Percentiles rank a stretch among this genome's conserved stretches.
Evolutionary conservation across 768 basidiomycete genomes (phyloP).

Genomic region (Hemileccinum rubropunctum): DNA sequence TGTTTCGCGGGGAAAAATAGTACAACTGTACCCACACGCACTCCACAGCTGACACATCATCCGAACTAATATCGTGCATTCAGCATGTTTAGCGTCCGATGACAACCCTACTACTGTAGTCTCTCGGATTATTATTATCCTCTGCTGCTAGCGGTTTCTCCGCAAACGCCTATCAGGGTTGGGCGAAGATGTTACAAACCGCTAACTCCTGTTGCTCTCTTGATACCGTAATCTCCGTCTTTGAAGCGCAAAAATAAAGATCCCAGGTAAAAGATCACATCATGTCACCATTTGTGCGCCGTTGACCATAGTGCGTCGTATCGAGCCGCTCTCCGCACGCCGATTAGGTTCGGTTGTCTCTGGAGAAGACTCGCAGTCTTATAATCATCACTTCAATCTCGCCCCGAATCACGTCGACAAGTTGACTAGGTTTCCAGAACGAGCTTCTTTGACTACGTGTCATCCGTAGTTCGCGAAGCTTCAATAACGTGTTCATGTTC

Average conservation of each 20-base stretch:
- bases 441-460: neutral
- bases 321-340: conserved; percentile 10
- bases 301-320: conserved; percentile 5
- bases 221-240: conserved; percentile 36
- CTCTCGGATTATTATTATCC: conserved; percentile 19
- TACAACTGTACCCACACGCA: neutral
- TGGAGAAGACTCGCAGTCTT: neutral
- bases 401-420: conserved; percentile 7
- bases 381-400: conserved; percentile 5
- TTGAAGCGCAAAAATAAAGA: conserved; percentile 15
- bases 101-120: neutral
- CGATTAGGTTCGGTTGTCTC: conserved; percentile 9
- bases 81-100: neutral
- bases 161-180: conserved; percentile 36
- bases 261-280: conserved; percentile 12
- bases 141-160: conserved; percentile 19
- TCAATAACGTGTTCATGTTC: conserved; percentile 13
- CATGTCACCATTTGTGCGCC: conserved; percentile 9
- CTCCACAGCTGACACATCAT: neutral
- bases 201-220: conserved; percentile 27
- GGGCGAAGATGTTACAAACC: conserved; percentile 17
- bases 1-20: neutral
- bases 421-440: conserved; percentile 4
- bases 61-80: neutral
- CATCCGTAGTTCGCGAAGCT: conserved; percentile 3